Conservation (phyloP, 2,329 filamentous ascomycete species). For the Pseudogymnoascus sp. region DNA sequence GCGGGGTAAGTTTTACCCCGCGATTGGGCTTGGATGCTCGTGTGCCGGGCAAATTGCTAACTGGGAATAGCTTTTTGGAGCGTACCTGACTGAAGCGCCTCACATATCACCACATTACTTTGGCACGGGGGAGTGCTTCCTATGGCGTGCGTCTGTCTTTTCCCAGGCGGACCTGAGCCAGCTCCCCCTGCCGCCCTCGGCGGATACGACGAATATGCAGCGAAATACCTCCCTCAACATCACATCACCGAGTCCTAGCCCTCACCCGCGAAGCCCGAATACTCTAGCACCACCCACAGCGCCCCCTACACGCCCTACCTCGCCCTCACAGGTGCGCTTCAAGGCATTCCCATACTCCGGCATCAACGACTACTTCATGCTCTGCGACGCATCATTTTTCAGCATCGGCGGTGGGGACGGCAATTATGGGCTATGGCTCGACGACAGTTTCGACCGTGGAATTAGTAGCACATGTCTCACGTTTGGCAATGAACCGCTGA, state of each 20-base stretch:
- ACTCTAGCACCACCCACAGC: conserved; percentile 23
- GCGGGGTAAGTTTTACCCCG: conserved; percentile 50
- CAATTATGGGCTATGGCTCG: conserved; percentile 88
- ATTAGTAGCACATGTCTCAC: conserved; percentile 79
- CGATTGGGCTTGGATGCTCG: not conserved
- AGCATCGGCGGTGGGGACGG: conserved; percentile 85
- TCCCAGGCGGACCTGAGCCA: conserved; percentile 44
- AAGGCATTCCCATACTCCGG: conserved; percentile 96
- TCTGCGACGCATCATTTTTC: conserved; percentile 78
- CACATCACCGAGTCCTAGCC: conserved; percentile 15
- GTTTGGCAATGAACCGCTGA: conserved; percentile 90
- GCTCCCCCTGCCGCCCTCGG: conserved; percentile 62
- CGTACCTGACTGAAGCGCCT: conserved; percentile 85
- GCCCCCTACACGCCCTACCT: conserved; percentile 35
- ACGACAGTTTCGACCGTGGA: conserved; percentile 75
- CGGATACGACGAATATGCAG: conserved; percentile 53
- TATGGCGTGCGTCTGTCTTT: conserved; percentile 70
- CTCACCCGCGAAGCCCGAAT: conserved; percentile 30
- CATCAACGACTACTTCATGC: conserved; percentile 92
- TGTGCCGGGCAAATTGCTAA: conserved; percentile 1
- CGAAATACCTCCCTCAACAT: conserved; percentile 43
- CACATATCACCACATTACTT: conserved; percentile 79
- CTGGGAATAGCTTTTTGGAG: conserved; percentile 64
- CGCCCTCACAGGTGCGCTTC: conserved; percentile 76
- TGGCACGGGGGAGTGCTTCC: conserved; percentile 92